These are phyloP conservation scores for Alternaria longipes DNA, from an alignment of 2,329 filamentous ascomycete genomes.

Conservation along the genomic window DNA sequence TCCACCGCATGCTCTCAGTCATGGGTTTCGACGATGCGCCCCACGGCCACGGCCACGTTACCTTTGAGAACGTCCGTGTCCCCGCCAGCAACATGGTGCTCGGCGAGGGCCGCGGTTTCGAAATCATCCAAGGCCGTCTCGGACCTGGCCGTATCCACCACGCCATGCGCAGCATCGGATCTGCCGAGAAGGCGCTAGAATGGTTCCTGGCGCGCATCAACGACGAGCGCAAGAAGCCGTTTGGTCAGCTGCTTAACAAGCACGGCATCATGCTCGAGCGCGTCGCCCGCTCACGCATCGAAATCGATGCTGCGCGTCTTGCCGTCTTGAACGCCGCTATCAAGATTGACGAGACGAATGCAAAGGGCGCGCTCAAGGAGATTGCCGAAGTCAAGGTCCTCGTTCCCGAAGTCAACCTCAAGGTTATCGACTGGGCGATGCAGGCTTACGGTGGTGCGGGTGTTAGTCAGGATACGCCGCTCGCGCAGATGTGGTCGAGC, in stretches of 20 bases:
- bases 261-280: constrained; percentile 96
- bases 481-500: constrained; percentile 78
- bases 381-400: constrained; percentile 96
- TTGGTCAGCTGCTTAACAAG: constrained; percentile 84
- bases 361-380: constrained; percentile 89
- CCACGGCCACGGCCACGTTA: constrained; percentile 94
- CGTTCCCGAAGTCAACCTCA: constrained; percentile 81
- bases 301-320: constrained; percentile 91
- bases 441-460: constrained; percentile 92
- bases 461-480: constrained; percentile 91
- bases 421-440: constrained; percentile 91
- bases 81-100: constrained; percentile 86
- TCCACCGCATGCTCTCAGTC: constrained; percentile 91
- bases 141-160: constrained; percentile 97
- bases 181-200: constrained; percentile 88
- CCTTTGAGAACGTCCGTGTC: constrained; percentile 88
- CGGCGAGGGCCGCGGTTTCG: constrained; percentile 92
- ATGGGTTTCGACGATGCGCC: constrained; percentile 99
- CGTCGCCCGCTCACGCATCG: constrained; percentile 89
- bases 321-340: constrained; percentile 93
- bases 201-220: constrained; percentile 96
- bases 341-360: constrained; percentile 88
- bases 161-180: constrained; percentile 93
- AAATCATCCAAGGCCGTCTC: constrained; percentile 97
- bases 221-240: constrained; percentile 88